Conservation (phyloP, 2,329 filamentous ascomycete species). For the Aspergillus sergii region DNA sequence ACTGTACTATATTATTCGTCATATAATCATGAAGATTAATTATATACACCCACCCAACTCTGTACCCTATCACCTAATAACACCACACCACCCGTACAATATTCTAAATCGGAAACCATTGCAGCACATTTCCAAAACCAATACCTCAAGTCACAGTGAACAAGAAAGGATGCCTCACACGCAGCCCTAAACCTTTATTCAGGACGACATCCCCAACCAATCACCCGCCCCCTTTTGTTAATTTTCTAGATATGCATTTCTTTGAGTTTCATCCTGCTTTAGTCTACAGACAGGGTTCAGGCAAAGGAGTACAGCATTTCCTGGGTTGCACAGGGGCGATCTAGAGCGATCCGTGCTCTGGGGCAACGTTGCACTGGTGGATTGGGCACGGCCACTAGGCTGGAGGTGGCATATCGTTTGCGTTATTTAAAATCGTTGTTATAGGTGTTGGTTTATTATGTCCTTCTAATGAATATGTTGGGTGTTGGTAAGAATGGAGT, state of each 20-base stretch:
- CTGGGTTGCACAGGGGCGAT: not conserved
- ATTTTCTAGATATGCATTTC: not conserved
- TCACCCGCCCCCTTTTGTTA: not conserved
- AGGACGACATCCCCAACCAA: not conserved
- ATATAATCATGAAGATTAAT: not conserved
- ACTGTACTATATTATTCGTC: not conserved
- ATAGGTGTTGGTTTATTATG: not conserved
- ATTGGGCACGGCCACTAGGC: not conserved
- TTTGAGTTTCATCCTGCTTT: not conserved
- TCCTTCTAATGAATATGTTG: too few relatives aligned
- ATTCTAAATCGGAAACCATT: not conserved
- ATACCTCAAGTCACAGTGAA: not conserved
- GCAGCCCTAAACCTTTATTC: not conserved
- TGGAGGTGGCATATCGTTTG: not conserved
- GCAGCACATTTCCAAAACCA: not conserved
- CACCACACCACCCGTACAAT: not conserved
- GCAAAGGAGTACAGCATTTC: not conserved
- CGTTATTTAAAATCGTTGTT: not conserved
- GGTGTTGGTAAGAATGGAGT: too few relatives aligned
- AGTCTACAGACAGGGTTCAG: not conserved
- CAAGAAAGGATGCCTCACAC: not conserved
- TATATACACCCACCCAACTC: not conserved
- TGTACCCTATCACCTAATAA: not conserved
- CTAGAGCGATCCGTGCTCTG: not conserved
- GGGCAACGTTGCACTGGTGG: not conserved